Conservation (phyloP, 768 basidiomycete species). For the Xanthoconium stramineum region DNA sequence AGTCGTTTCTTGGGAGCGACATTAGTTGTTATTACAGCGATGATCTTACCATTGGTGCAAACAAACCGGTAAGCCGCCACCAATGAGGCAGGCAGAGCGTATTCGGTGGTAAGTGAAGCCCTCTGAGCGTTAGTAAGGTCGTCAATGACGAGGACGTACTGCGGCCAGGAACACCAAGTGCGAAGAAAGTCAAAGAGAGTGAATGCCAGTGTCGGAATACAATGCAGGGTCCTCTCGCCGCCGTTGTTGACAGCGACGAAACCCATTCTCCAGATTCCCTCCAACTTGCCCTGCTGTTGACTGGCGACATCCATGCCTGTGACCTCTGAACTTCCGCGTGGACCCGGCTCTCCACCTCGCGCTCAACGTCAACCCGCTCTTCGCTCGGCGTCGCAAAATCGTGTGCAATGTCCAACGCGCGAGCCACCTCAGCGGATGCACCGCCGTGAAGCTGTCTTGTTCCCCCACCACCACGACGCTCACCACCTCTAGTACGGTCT, state of each 20-base stretch:
- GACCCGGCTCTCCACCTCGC: conserved; percentile 35
- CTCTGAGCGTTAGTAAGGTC: too few species aligned
- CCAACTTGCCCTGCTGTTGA: neutral
- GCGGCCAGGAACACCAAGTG: too few species aligned
- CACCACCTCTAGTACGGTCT: conserved; percentile 24
- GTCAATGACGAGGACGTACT: too few species aligned
- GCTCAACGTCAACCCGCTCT: conserved; percentile 41
- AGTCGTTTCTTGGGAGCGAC: too few species aligned
- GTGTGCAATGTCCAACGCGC: conserved; percentile 50
- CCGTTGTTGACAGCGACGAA: conserved; percentile 18
- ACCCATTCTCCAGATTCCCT: conserved; percentile 7
- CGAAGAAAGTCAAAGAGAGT: too few species aligned
- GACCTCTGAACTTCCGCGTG: conserved; percentile 58
- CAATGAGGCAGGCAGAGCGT: too few species aligned
- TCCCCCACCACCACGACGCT: conserved; percentile 26
- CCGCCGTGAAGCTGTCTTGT: conserved; percentile 41
- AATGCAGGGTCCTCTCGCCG: conserved; percentile 9
- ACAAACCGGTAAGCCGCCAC: too few species aligned
- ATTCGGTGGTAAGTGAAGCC: too few species aligned
- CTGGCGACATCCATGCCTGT: conserved; percentile 23
- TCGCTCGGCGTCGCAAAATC: conserved; percentile 48
- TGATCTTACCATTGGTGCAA: too few species aligned
- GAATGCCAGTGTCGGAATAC: conserved; percentile 18
- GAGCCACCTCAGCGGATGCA: conserved; percentile 47
- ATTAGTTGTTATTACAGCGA: too few species aligned